Evolutionary conservation across 768 basidiomycete genomes (phyloP).

Genomic region (Daedalea quercina): DNA sequence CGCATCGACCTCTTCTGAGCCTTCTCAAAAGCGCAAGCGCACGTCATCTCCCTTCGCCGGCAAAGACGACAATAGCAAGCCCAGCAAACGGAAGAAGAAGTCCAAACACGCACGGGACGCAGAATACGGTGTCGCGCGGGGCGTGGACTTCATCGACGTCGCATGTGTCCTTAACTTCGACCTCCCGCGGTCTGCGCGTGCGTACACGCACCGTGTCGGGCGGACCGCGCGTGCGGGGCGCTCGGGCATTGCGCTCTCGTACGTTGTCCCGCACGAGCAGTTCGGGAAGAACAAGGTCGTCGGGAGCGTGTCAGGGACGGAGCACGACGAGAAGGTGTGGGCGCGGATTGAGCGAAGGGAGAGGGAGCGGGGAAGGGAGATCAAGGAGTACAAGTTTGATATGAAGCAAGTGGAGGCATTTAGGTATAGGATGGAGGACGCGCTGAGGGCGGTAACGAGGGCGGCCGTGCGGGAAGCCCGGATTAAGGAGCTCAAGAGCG

Average conservation of each 20-base stretch:
- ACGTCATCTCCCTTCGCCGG: slow-evolving; percentile 28
- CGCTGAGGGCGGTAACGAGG: slow-evolving; percentile 80
- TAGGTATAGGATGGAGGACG: slow-evolving; percentile 97
- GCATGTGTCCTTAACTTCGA: slow-evolving; percentile 98
- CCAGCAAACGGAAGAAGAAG: slow-evolving; percentile 46
- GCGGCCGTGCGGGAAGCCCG: slow-evolving; percentile 85
- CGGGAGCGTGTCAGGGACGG: slow-evolving; percentile 59
- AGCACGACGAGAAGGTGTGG: slow-evolving; percentile 73
- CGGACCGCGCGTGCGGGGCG: slow-evolving; percentile 95
- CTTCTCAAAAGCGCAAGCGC: slow-evolving; percentile 50
- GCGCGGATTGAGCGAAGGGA: slow-evolving; percentile 73
- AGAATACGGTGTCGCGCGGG: slow-evolving; percentile 92
- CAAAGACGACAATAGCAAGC: slow-evolving; percentile 26
- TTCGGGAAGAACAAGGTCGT: slow-evolving; percentile 76
- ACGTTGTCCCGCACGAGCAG: slow-evolving; percentile 63
- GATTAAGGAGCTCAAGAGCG: slow-evolving; percentile 87
- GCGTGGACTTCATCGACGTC: slow-evolving; percentile 95
- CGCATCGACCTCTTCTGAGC: slow-evolving; percentile 14
- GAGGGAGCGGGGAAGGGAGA: slow-evolving; percentile 42
- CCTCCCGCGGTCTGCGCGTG: slow-evolving; percentile 77
- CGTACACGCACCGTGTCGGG: slow-evolving; percentile 94
- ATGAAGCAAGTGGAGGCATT: slow-evolving; percentile 97
- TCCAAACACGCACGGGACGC: slow-evolving; percentile 39
- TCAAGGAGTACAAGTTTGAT: slow-evolving; percentile 92
- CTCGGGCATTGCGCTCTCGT: slow-evolving; percentile 87